Evolutionary conservation across 495 filamentous ascomycete genomes (phyloP), one percentile per base, ranked within the genome.

Genomic region (Penicillium pulvis): DNA sequence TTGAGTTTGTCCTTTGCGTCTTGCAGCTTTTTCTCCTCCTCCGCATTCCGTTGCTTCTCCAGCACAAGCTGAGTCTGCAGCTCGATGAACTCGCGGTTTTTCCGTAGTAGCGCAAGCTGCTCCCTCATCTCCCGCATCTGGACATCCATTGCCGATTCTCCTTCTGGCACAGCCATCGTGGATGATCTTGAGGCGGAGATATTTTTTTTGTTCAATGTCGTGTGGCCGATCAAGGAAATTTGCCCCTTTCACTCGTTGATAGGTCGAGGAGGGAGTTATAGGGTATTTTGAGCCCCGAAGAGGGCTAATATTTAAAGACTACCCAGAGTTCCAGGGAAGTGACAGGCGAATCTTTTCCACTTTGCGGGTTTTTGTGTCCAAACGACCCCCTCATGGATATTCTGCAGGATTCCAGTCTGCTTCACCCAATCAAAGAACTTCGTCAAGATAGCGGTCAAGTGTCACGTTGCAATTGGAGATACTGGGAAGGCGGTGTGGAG

Each of bases 81-180:
- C 24, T 56, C 19, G 36, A 50, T 8, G 6, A 49, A 12, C 33
- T 56, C 16, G 12, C 54, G 54, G n/a, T 20, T 31, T 31, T 56
- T 42, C 5, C 31, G 44, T 12, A 56, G 4, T 11, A 16, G 45
- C 16, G 6, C 19, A 8, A 56, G 9, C 4, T 50, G 46, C 7
- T 9, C 28, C 19, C 45, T 30, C 30, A 56, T 19, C 16, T 12
- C 23, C 2, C 19, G 24, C 42, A 55, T 35, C 28, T 56, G 44
- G 30, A 23, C 33, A 42, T 12, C 10, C 3, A 36, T 11, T 12
- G 10, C 12, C 12, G 33, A 12, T 36, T 36, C 33, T 36, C 9
- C 33, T 4, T 36, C 12, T 14, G 33, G 4, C 10, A 14, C 10
- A 9, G 33, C 10, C 33, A 36, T 36, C 10, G 12, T 14, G 9